These are phyloP conservation scores for Ganoderma multipileum DNA, from an alignment of 1,284 basidiomycete genomes.

Conservation along the genomic window DNA sequence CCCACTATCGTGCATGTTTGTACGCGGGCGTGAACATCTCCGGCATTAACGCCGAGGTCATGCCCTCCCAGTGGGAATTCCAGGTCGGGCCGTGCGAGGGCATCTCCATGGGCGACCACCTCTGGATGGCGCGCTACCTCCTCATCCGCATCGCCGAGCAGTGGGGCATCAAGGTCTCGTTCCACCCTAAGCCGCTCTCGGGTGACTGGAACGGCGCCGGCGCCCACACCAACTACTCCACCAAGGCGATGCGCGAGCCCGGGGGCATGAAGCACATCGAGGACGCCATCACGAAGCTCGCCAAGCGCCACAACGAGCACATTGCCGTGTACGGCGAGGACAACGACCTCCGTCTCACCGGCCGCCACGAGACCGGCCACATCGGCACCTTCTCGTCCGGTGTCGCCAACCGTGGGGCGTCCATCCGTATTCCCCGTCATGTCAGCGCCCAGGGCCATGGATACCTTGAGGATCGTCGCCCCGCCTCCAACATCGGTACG, in stretches of 20 bases:
- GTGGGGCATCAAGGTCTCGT: conserved; percentile 97
- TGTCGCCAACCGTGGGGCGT: conserved; percentile 97
- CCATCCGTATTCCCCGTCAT: conserved; percentile 93
- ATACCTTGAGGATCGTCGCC: conserved; percentile 96
- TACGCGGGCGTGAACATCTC: conserved; percentile 98
- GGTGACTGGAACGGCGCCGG: conserved; percentile 99
- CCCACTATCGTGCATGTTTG: conserved; percentile 97
- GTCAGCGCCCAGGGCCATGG: conserved; percentile 93
- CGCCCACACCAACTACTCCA: conserved; percentile 95
- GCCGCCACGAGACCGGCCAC: conserved; percentile 96
- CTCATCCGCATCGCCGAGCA: conserved; percentile 95
- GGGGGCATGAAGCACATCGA: conserved; percentile 97
- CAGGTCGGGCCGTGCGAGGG: conserved; percentile 98
- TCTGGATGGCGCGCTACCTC: conserved; percentile 96
- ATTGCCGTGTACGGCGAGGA: conserved; percentile 97
- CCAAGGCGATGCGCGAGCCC: conserved; percentile 89
- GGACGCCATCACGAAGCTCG: conserved; percentile 90
- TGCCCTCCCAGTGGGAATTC: conserved; percentile 99
- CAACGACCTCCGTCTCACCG: conserved; percentile 94
- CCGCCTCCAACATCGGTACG: conserved; percentile 96
- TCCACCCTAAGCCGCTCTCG: conserved; percentile 98
- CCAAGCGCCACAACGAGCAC: conserved; percentile 87
- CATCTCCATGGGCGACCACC: conserved; percentile 98
- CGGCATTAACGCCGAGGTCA: conserved; percentile 99
- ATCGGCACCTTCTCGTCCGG: conserved; percentile 94